These are phyloP conservation scores for Mortierella sp. DNA, from an alignment of 371 early-diverging fungal species.

Conservation along the genomic window DNA sequence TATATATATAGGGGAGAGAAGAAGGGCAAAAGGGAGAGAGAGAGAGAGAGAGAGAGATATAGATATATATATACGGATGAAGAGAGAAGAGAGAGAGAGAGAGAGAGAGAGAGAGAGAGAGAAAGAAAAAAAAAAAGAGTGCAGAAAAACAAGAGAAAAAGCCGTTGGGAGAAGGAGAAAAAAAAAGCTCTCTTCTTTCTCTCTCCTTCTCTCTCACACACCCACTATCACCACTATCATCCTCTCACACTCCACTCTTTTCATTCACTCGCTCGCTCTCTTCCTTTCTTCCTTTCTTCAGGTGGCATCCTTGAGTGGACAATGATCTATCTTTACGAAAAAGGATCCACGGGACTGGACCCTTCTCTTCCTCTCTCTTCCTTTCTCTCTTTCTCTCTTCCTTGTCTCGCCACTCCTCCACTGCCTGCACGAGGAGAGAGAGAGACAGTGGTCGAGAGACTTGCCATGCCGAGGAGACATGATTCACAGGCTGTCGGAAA, in stretches of 20 bases:
- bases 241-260: no score
- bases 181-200: not conserved
- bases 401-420: not conserved
- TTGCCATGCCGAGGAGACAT: no score
- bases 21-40: not conserved
- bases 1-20: not conserved
- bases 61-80: not conserved
- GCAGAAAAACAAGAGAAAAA: no score
- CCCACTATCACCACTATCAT: not conserved
- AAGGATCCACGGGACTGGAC: not conserved
- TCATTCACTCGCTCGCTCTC: not conserved
- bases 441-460: no score
- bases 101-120: not conserved
- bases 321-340: not conserved
- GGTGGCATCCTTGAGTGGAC: not conserved
- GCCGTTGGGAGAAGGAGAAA: not conserved
- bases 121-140: not conserved
- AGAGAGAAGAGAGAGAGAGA: not conserved
- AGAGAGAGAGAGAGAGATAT: not conserved
- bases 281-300: not conserved
- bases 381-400: not conserved
- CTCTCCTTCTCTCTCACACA: not conserved
- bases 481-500: no score
- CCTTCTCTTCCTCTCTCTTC: not conserved
- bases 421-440: no score